Evolutionary conservation across 257 asterid species (phyloP), one percentile per base, ranked within the genome.

Genomic region (Rehmannia glutinosa): DNA sequence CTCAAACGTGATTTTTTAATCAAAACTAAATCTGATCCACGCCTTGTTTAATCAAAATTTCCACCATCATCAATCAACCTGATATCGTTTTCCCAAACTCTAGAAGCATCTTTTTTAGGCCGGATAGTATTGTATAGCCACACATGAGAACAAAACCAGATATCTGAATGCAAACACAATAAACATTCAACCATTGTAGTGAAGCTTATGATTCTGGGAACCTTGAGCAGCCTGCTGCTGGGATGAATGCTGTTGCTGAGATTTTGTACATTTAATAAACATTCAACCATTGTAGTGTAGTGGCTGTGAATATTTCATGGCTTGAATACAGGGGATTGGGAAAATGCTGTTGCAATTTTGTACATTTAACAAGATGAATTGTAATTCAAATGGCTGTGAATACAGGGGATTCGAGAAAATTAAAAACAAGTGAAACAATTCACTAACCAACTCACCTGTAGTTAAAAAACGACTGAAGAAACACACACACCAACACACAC

Each of bases 211-310:
- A 74, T 80, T 92, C 77, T 85, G 96, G 42, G 91, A 80, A 68
- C 83, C 86, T 77, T 86, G 95, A 53, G 84, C 91, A 50, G 78
- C 88, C 63, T 84, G 96, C 54, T 80, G 97, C 78, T 84, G 98
- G 53, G 90, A 51, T n/a, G n/a, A n/a, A n/a, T n/a, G n/a, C n/a
- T n/a, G n/a, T n/a, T n/a, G n/a, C n/a, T n/a, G n/a, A n/a, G n/a
- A 60, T 80, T 73, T 79, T 81, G 96, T 76, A 82, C 68, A 57
- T 80, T 87, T 33, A 66, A n/a, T n/a, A n/a, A n/a, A n/a, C n/a
- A n/a, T n/a, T n/a, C n/a, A n/a, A n/a, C n/a, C n/a, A 62, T 78
- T 90, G 81, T 90, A 90, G 80, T 82, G 96, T 5, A 83, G 88
- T 27, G 99, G 97, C 80, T 90, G 99, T 28, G 95, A 83, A n/a